A percentile compares a stretch with the other conserved stretches of the same genome.
Conservation (phyloP, 2,329 filamentous ascomycete species). For the Apiospora saccharicola region DNA sequence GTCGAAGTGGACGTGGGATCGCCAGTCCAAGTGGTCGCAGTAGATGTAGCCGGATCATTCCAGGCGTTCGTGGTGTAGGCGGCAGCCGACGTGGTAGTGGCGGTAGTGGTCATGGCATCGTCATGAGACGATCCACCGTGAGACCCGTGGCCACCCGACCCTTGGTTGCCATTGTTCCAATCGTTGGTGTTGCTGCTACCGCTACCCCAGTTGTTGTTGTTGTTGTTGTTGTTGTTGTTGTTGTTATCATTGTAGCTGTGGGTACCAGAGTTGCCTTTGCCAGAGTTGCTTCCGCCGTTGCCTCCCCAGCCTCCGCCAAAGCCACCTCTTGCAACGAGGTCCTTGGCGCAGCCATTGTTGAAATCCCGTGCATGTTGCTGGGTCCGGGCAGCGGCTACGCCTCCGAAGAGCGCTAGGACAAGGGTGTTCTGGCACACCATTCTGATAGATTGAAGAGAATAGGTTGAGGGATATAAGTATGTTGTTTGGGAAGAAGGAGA, state of each 20-base stretch:
- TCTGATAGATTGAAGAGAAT: neutral
- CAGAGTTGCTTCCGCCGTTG: neutral
- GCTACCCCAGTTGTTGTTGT: neutral
- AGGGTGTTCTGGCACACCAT: slow-evolving; percentile 1
- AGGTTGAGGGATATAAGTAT: too few relatives aligned
- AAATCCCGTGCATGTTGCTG: neutral
- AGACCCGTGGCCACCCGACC: neutral
- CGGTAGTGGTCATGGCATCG: neutral
- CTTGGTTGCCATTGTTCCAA: neutral
- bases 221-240: neutral
- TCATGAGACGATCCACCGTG: neutral
- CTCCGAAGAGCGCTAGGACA: neutral
- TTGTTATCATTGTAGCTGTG: neutral
- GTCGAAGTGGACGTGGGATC: neutral
- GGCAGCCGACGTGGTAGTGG: neutral
- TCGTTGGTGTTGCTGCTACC: neutral
- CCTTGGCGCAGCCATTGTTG: neutral
- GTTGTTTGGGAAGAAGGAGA: neutral
- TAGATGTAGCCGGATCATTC: neutral
- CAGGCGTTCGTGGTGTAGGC: neutral
- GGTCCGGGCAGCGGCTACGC: neutral
- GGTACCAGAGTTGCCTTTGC: neutral
- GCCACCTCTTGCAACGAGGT: too few relatives aligned
- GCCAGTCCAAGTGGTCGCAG: neutral
- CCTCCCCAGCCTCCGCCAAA: neutral